phyloP scores from a whole-genome alignment of 495 filamentous ascomycete species.

The Xylaria palmicola region DNA sequence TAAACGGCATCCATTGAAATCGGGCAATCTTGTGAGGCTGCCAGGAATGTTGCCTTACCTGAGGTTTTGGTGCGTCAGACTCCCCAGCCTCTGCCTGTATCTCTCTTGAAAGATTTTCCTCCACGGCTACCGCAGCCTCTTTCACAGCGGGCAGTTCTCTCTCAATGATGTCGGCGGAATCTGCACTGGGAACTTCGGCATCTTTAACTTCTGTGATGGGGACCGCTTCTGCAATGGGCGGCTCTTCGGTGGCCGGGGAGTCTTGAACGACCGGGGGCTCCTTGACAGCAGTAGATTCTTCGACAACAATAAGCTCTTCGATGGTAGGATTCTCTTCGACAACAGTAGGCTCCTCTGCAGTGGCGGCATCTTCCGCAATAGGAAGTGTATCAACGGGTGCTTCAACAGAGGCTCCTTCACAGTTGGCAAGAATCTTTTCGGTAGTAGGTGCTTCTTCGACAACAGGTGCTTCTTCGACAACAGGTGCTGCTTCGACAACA shows the following conservation, averaged over 20 bases:
- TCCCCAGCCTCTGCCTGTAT: slow-evolving; percentile 15
- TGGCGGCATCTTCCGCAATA: background rate
- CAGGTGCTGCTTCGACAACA: slow-evolving; percentile 7
- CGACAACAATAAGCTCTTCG: slow-evolving; percentile 6
- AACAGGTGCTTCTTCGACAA: slow-evolving; percentile 12
- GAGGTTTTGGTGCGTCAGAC: slow-evolving; percentile 18
- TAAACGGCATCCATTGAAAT: slow-evolving; percentile 16
- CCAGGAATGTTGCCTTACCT: slow-evolving; percentile 21
- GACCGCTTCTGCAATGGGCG: slow-evolving; percentile 1
- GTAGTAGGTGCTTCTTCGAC: slow-evolving; percentile 10
- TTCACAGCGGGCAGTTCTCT: background rate
- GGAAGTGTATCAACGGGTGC: slow-evolving; percentile 8
- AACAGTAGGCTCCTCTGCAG: background rate
- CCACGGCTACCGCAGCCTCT: background rate
- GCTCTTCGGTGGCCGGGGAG: background rate
- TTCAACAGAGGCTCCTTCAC: background rate
- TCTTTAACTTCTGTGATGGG: background rate
- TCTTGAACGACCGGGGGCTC: slow-evolving; percentile 5
- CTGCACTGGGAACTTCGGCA: background rate
- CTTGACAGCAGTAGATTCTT: slow-evolving; percentile 16
- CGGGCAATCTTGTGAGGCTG: slow-evolving; percentile 17
- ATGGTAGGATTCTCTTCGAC: background rate
- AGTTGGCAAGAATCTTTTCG: background rate
- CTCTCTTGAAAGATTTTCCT: slow-evolving; percentile 16
- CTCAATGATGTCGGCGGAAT: background rate